Evolutionary conservation across 164 flowering plant species (phyloP), one percentile per base, ranked within the genome.

Genomic region (Berberis thunbergii): DNA sequence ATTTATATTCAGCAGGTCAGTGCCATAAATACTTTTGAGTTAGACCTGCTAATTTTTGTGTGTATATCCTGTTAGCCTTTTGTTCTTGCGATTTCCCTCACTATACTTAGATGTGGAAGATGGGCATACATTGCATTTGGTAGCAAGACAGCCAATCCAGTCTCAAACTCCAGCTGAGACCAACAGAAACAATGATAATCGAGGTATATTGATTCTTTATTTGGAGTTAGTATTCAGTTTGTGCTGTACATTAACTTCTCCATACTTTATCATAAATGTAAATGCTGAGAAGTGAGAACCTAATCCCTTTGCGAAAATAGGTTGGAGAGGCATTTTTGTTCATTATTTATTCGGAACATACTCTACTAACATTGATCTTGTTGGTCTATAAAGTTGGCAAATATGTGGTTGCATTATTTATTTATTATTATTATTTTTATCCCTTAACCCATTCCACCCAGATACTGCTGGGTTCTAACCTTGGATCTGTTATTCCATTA

Each of bases 101-200:
- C 7, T 57, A 54, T 57, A 55, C 49, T 1, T 74, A 94, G 97
- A 91, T 71, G 80, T 89, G 71, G 99, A 95, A 69, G 85, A 81
- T 78, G 97, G 96, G 44, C 78, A 87, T 73, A 95, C 99, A 45
- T 75, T 95, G 62, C 99, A 95, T 75, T 76, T 95, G 60, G 97
- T 95, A 62, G 92, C 56, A 65, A 87, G 99, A 70, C 97, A 94
- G 72, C 86, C 84, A 56, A 62, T 77, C 11, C 85, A 82, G 64
- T 54, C 89, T 45, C 92, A 85, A 62, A 63, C 83, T 58, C 69
- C 86, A 13, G 50, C 87, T 66, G 80, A 79, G 56, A 57, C 83
- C 7, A 69, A 45, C 74, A 74, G 72, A 7, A 73, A 67, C 63
- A 79, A 61, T 70, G 76, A 72, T 63, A 69, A 43, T 49, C 76